Conservation (phyloP, 176 grass and related monocot species). For the Eremochloa ophiuroides region DNA sequence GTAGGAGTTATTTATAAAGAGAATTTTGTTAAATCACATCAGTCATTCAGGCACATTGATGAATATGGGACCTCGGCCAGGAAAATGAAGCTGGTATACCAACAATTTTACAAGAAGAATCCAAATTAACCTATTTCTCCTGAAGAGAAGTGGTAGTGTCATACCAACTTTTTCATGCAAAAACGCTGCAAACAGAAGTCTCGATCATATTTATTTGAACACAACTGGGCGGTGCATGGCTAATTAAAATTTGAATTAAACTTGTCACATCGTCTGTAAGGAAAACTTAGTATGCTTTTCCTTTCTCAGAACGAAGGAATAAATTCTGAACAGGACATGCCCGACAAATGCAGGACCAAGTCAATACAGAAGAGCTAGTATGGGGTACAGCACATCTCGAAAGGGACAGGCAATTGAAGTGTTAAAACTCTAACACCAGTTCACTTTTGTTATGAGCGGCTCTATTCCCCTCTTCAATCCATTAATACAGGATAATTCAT, state of each 20-base stretch:
- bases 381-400: conserved; percentile 26
- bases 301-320: neutral
- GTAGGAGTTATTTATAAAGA: neutral
- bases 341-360: neutral
- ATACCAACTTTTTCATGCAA: neutral
- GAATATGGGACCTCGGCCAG: neutral
- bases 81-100: conserved; percentile 2
- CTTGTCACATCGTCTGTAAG: neutral
- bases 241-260: neutral
- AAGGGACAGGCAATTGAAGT: neutral
- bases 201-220: neutral
- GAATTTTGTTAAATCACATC: conserved; percentile 1
- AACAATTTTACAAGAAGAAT: neutral
- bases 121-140: neutral
- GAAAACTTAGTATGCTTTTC: neutral
- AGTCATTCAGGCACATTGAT: conserved; percentile 10
- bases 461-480: neutral
- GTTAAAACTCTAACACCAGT: neutral
- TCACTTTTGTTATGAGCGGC: neutral
- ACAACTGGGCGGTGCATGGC: neutral
- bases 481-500: neutral
- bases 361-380: conserved; percentile 6
- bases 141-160: neutral
- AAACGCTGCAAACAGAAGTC: neutral
- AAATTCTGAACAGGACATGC: conserved; percentile 7